These are phyloP conservation scores for Scopulariopsis brevicaulis DNA, from an alignment of 2,329 filamentous ascomycete species.

Conservation along the genomic window DNA sequence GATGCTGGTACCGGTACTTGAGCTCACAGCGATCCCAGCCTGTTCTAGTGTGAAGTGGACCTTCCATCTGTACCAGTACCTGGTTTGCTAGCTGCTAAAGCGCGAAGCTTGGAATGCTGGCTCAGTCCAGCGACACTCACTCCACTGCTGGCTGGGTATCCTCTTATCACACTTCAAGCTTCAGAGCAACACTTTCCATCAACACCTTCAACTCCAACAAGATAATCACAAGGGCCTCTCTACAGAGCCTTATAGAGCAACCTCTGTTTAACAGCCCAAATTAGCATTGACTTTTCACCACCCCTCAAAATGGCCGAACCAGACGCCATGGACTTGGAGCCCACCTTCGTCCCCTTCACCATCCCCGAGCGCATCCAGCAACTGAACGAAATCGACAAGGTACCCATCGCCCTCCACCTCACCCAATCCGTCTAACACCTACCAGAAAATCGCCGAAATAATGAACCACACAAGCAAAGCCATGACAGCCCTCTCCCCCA, in stretches of 20 bases:
- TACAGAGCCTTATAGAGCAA: too few species aligned
- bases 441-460: slow-evolving; percentile 20
- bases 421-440: neutral
- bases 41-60: too few species aligned
- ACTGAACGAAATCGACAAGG: slow-evolving; percentile 67
- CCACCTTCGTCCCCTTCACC: slow-evolving; percentile 44
- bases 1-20: too few species aligned
- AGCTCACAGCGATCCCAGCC: too few species aligned
- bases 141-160: neutral
- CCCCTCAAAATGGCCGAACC: neutral
- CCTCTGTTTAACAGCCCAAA: neutral
- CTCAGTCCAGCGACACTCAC: neutral
- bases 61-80: too few species aligned
- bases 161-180: neutral
- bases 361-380: slow-evolving; percentile 71
- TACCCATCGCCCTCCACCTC: slow-evolving; percentile 15
- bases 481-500: slow-evolving; percentile 29
- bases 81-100: too few species aligned
- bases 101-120: neutral
- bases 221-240: neutral
- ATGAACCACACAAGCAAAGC: slow-evolving; percentile 32
- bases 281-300: neutral
- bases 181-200: neutral
- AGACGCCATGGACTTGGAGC: slow-evolving; percentile 8
- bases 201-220: neutral